These are phyloP conservation scores for Lycium barbarum DNA, from an alignment of 257 asterid genomes.

Conservation along the genomic window DNA sequence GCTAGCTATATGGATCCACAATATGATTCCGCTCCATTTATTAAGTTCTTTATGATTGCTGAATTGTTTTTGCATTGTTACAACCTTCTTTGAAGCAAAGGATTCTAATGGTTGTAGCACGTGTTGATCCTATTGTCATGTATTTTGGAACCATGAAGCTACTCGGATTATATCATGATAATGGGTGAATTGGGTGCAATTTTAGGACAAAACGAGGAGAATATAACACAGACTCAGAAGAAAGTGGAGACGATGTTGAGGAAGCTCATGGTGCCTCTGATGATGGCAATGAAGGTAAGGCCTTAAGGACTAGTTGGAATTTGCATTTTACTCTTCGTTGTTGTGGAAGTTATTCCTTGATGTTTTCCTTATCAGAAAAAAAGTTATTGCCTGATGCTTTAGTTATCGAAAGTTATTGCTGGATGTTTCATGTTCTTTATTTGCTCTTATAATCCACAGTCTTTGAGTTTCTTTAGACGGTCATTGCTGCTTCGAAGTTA, in stretches of 20 bases:
- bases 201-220: slow-evolving; percentile 72
- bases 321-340: not conserved
- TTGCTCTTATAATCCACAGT: not conserved
- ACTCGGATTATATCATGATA: not conserved
- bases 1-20: not conserved
- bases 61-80: not conserved
- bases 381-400: not conserved
- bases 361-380: not conserved
- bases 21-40: not conserved
- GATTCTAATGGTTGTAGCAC: not conserved
- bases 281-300: slow-evolving; percentile 46
- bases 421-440: not conserved
- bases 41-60: not conserved
- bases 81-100: not conserved
- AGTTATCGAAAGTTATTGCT: not conserved
- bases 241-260: slow-evolving; percentile 45
- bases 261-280: slow-evolving; percentile 48
- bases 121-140: slow-evolving; percentile 4
- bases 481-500: not conserved
- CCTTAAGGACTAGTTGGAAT: slow-evolving; percentile 10
- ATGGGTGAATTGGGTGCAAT: not conserved
- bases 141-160: slow-evolving; percentile 19
- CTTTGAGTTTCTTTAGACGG: slow-evolving; percentile 4
- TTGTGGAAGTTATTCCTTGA: not conserved
- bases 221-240: slow-evolving; percentile 68